These are phyloP conservation scores for Paecilomyces variotii DNA, from an alignment of 2,329 filamentous ascomycete species.

Conservation along the genomic window DNA sequence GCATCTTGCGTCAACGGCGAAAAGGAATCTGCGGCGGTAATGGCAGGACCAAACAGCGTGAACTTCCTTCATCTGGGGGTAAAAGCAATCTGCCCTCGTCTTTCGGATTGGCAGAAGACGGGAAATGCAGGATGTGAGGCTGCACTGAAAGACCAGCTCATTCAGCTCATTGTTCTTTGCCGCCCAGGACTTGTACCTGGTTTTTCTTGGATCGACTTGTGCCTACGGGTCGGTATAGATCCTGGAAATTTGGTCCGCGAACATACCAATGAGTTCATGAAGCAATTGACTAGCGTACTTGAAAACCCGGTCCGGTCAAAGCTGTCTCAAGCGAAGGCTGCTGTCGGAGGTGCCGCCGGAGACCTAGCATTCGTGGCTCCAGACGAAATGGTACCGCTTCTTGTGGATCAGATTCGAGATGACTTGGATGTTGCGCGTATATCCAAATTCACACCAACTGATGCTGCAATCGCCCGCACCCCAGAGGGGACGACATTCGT, in stretches of 20 bases:
- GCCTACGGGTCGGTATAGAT: conserved; percentile 70
- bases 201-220: conserved; percentile 82
- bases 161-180: conserved; percentile 68
- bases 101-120: conserved; percentile 15
- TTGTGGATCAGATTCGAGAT: conserved; percentile 64
- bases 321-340: conserved; percentile 43
- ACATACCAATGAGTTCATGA: conserved; percentile 56
- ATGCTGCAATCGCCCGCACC: conserved; percentile 88
- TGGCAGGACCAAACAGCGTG: conserved; percentile 56
- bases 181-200: conserved; percentile 69
- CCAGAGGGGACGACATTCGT: conserved; percentile 82
- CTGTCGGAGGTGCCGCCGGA: conserved; percentile 76
- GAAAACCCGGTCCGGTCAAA: conserved; percentile 35
- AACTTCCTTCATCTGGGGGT: conserved; percentile 53
- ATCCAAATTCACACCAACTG: conserved; percentile 67
- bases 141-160: conserved; percentile 60
- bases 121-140: conserved; percentile 37
- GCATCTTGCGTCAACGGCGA: conserved; percentile 59
- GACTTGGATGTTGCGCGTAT: conserved; percentile 68
- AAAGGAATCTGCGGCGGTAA: conserved; percentile 65
- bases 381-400: conserved; percentile 64
- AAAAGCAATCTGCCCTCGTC: conserved; percentile 33
- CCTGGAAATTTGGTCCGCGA: conserved; percentile 68
- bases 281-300: conserved; percentile 53
- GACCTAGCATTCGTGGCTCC: conserved; percentile 93